Conservation (phyloP, 768 basidiomycete genomes). For the Macrolepiota albuminosa region DNA sequence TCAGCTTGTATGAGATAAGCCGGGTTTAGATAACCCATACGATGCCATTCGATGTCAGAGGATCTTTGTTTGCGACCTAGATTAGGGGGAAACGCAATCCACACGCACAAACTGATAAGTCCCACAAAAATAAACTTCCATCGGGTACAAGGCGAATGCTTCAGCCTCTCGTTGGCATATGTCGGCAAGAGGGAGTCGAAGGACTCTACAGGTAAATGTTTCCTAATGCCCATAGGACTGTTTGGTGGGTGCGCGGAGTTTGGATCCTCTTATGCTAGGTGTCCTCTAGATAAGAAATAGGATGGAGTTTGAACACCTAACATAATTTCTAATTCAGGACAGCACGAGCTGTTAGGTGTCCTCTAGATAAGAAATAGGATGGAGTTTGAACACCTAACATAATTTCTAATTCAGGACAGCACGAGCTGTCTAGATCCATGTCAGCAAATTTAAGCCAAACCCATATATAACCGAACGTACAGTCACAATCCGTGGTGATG, state of each 20-base stretch:
- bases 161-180: background rate
- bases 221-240: background rate
- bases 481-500: too few relatives aligned
- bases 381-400: too few relatives aligned
- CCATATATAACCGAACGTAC: too few relatives aligned
- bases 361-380: background rate
- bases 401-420: background rate
- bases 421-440: background rate
- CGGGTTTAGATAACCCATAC: constrained; percentile 29
- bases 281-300: background rate
- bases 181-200: constrained; percentile 2
- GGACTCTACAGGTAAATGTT: background rate
- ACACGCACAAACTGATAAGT: background rate
- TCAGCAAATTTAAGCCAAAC: too few relatives aligned
- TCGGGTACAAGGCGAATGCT: background rate
- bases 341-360: background rate
- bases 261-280: background rate
- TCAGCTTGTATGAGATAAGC: constrained; percentile 50
- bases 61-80: background rate
- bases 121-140: constrained; percentile 8
- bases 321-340: background rate
- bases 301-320: too few relatives aligned
- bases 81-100: background rate
- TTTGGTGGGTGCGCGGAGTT: background rate
- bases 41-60: background rate